phyloP scores from a whole-genome alignment of 2,329 filamentous ascomycete species.

The Xylariaceae sp. region DNA sequence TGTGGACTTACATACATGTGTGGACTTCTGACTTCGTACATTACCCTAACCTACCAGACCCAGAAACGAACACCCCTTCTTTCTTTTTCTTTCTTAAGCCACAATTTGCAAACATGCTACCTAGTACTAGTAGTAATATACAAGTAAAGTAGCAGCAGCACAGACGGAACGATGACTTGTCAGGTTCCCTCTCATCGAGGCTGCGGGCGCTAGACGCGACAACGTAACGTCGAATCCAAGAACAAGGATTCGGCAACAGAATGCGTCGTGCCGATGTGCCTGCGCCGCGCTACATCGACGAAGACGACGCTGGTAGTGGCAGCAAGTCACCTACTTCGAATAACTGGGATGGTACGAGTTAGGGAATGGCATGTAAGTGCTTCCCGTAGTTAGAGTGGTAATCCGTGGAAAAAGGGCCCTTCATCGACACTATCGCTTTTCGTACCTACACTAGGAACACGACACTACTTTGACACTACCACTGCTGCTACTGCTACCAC shows the following conservation, averaged over 20 bases:
- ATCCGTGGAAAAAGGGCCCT: not conserved
- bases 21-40: too few relatives aligned
- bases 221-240: slow-evolving; percentile 29
- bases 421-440: not conserved
- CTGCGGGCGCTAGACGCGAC: slow-evolving; percentile 21
- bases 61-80: too few relatives aligned
- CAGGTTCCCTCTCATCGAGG: slow-evolving; percentile 2
- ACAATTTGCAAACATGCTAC: not conserved
- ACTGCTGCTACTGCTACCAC: not conserved
- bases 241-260: slow-evolving; percentile 20
- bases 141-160: not conserved
- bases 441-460: too few relatives aligned
- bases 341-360: too few relatives aligned
- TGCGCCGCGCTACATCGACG: slow-evolving; percentile 17
- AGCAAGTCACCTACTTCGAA: too few relatives aligned
- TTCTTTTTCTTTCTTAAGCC: not conserved
- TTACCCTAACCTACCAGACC: too few relatives aligned
- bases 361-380: too few relatives aligned
- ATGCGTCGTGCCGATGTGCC: slow-evolving; percentile 20
- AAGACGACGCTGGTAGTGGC: slow-evolving; percentile 5
- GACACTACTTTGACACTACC: not conserved
- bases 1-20: too few relatives aligned
- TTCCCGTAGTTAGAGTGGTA: too few relatives aligned
- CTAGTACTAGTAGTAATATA: too few relatives aligned
- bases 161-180: slow-evolving; percentile 14